Percentiles rank a stretch among this genome's conserved stretches.
These are phyloP conservation scores for Pleurotus eryngii DNA, from an alignment of 768 basidiomycete species.

Conservation along the genomic window DNA sequence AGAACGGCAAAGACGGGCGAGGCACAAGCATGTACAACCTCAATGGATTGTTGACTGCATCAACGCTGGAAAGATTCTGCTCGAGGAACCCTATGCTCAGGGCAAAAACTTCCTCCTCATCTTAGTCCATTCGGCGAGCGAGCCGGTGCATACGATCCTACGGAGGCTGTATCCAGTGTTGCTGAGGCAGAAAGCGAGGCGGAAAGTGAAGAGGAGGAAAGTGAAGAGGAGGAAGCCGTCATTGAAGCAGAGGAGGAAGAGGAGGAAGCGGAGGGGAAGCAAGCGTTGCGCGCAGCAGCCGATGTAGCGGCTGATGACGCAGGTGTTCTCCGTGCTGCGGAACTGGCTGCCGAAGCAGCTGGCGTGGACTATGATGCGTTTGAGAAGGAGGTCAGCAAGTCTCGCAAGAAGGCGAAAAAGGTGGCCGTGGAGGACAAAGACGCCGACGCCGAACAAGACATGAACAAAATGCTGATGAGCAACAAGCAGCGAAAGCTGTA, in stretches of 20 bases:
- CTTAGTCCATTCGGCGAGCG: constrained; percentile 90
- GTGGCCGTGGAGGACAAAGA: constrained; percentile 25
- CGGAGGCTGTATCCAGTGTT: constrained; percentile 24
- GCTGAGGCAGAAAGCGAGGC: constrained; percentile 28
- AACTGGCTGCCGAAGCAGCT: constrained; percentile 87
- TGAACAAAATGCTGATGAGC: constrained; percentile 98
- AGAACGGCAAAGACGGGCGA: constrained; percentile 57
- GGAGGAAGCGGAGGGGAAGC: constrained; percentile 19
- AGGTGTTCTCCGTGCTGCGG: constrained; percentile 76
- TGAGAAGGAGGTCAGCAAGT: constrained; percentile 69
- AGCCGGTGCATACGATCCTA: constrained; percentile 74
- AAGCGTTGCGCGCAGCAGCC: constrained; percentile 29
- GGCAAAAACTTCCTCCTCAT: constrained; percentile 89
- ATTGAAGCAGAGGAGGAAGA: constrained; percentile 24
- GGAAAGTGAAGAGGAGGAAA: constrained; percentile 30
- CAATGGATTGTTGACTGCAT: constrained; percentile 98
- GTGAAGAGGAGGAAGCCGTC: constrained; percentile 30
- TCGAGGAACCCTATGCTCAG: constrained; percentile 83
- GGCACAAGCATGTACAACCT: constrained; percentile 89
- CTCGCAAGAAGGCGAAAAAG: constrained; percentile 38
- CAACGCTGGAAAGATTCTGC: constrained; percentile 79
- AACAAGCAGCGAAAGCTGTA: constrained; percentile 92
- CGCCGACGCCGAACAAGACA: constrained; percentile 63
- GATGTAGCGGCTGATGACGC: constrained; percentile 46
- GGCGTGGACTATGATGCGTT: constrained; percentile 80